These are phyloP conservation scores for Penicillium vulpinum DNA, from an alignment of 2,329 filamentous ascomycete species.

Conservation along the genomic window DNA sequence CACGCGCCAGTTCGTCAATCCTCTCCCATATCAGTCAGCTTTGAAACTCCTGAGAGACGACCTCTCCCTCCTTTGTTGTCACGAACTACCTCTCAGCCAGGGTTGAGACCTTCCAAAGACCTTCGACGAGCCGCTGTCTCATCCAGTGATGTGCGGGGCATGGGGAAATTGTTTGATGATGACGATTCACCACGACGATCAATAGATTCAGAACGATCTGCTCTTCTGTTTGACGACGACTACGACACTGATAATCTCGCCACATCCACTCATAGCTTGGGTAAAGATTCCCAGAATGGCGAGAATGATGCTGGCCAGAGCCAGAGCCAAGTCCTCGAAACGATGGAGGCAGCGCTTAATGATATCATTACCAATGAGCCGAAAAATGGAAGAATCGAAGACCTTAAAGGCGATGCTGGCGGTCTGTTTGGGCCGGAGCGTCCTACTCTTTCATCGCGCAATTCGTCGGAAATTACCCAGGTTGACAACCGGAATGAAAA, in stretches of 20 bases:
- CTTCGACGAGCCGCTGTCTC: slow-evolving; percentile 62
- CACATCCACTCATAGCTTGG: slow-evolving; percentile 76
- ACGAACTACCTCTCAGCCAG: slow-evolving; percentile 51
- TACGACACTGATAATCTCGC: slow-evolving; percentile 68
- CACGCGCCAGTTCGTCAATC: slow-evolving; percentile 21
- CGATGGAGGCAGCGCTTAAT: slow-evolving; percentile 87
- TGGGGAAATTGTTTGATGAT: slow-evolving; percentile 48
- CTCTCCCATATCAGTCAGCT: slow-evolving; percentile 18
- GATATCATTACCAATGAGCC: slow-evolving; percentile 86
- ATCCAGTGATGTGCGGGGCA: slow-evolving; percentile 58
- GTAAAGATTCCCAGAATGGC: slow-evolving; percentile 64
- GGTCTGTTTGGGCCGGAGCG: slow-evolving; percentile 55
- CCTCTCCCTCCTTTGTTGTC: slow-evolving; percentile 46
- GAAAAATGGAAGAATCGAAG: slow-evolving; percentile 37
- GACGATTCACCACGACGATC: slow-evolving; percentile 61
- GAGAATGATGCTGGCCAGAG: slow-evolving; percentile 62
- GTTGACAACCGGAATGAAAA: slow-evolving; percentile 48
- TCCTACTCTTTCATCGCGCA: slow-evolving; percentile 57
- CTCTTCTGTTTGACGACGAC: slow-evolving; percentile 79
- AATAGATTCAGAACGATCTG: slow-evolving; percentile 63
- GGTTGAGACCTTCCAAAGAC: slow-evolving; percentile 49
- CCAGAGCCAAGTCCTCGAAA: slow-evolving; percentile 80
- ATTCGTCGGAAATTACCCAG: slow-evolving; percentile 60
- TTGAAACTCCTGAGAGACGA: slow-evolving; percentile 38
- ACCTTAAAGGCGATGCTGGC: slow-evolving; percentile 37